A percentile compares a stretch with the other conserved stretches of the same genome.
Evolutionary conservation across 306 rosid species (phyloP).

Genomic region (Cyamopsis tetragonoloba): DNA sequence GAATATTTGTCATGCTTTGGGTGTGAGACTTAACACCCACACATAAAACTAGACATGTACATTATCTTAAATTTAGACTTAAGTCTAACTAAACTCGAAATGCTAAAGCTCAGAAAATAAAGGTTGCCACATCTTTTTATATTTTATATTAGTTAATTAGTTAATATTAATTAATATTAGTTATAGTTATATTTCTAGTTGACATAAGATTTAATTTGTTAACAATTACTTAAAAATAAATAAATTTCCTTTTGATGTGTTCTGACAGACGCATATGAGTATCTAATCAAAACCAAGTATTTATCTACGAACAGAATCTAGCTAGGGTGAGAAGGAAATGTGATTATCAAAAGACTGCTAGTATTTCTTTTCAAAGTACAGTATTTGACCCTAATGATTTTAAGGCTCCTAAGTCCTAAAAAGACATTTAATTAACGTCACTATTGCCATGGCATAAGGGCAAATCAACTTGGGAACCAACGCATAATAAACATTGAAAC

Average conservation of each 20-base stretch:
- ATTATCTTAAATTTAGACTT: no score
- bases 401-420: background rate
- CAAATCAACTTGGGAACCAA: background rate
- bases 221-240: no score
- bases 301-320: constrained; percentile 5
- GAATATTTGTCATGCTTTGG: no score
- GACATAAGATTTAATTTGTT: no score
- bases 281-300: constrained; percentile 24
- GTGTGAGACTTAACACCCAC: no score
- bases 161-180: no score
- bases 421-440: background rate
- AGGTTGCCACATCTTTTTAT: no score
- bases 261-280: constrained; percentile 21
- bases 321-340: constrained; percentile 7
- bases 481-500: background rate
- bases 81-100: no score
- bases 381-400: background rate
- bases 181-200: no score
- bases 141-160: no score
- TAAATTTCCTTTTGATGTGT: constrained; percentile 16
- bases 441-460: background rate
- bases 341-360: constrained; percentile 3
- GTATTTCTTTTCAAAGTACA: background rate
- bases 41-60: no score
- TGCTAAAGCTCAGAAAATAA: no score